These are phyloP conservation scores for Odonthalia washingtoniensis DNA, from an alignment of 31 red algal genomes.

Conservation along the genomic window DNA sequence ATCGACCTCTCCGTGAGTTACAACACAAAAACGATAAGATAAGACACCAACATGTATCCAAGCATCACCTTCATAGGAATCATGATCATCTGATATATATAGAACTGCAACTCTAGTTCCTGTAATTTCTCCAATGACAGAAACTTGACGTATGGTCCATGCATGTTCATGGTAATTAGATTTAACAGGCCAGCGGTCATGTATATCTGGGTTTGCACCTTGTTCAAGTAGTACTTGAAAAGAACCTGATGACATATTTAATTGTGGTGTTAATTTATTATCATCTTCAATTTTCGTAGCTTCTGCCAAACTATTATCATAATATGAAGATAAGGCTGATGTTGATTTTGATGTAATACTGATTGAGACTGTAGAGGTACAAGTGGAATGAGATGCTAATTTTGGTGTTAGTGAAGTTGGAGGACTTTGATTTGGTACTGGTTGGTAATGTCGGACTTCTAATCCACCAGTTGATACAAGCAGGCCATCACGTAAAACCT, in stretches of 20 bases:
- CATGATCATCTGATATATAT: not conserved
- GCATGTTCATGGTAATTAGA: slow-evolving; percentile 10
- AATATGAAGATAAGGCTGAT: too few species aligned
- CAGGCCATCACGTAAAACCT: not conserved
- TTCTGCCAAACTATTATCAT: too few species aligned
- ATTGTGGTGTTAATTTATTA: too few species aligned
- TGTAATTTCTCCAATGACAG: not conserved
- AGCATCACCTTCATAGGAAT: not conserved
- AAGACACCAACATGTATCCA: not conserved
- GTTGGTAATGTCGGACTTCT: not conserved
- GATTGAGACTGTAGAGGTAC: too few species aligned
- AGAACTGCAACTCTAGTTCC: not conserved
- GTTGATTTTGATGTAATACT: too few species aligned
- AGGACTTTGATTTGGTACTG: not conserved
- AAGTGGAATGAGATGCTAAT: too few species aligned
- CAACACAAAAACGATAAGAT: slow-evolving; percentile 15
- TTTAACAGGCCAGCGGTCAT: not conserved
- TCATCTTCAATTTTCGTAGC: too few species aligned
- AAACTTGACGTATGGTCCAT: slow-evolving; percentile 17
- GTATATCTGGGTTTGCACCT: not conserved
- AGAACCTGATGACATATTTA: not conserved
- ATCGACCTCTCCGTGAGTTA: not conserved
- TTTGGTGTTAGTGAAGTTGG: too few species aligned
- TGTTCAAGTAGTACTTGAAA: not conserved
- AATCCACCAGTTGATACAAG: slow-evolving; percentile 12